These are phyloP conservation scores for Carpinus fangiana DNA, from an alignment of 306 rosid genomes.

Conservation along the genomic window DNA sequence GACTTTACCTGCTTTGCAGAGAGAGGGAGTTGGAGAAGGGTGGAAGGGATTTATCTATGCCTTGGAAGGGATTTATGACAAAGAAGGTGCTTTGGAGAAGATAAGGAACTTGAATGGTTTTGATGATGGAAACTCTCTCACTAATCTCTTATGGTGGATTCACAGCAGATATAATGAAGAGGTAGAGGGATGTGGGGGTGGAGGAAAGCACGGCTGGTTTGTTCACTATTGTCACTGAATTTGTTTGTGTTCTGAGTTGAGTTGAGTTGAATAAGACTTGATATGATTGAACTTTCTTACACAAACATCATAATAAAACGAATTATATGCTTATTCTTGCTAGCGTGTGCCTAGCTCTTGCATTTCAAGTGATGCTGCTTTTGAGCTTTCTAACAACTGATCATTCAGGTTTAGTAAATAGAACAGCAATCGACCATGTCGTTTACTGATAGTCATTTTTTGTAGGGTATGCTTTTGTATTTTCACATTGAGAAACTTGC, in stretches of 20 bases:
- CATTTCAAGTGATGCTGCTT: background rate
- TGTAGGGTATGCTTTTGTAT: background rate
- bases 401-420: background rate
- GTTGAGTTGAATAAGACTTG: background rate
- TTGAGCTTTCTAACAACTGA: background rate
- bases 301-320: background rate
- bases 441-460: background rate
- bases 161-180: slow-evolving; percentile 54
- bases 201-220: slow-evolving; percentile 34
- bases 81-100: slow-evolving; percentile 49
- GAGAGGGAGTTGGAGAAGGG: slow-evolving; percentile 78
- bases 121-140: slow-evolving; percentile 78
- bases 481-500: background rate
- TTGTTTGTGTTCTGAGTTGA: background rate
- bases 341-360: background rate
- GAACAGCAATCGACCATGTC: background rate
- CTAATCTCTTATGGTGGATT: slow-evolving; percentile 87
- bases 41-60: slow-evolving; percentile 85
- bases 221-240: slow-evolving; percentile 39
- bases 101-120: slow-evolving; percentile 48
- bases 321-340: background rate
- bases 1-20: slow-evolving; percentile 65
- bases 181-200: slow-evolving; percentile 15
- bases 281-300: background rate
- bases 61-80: slow-evolving; percentile 61